A percentile compares a stretch with the other conserved stretches of the same genome.
These are phyloP conservation scores for Stachybotrys echinatus DNA, from an alignment of 2,329 filamentous ascomycete species.

Conservation along the genomic window DNA sequence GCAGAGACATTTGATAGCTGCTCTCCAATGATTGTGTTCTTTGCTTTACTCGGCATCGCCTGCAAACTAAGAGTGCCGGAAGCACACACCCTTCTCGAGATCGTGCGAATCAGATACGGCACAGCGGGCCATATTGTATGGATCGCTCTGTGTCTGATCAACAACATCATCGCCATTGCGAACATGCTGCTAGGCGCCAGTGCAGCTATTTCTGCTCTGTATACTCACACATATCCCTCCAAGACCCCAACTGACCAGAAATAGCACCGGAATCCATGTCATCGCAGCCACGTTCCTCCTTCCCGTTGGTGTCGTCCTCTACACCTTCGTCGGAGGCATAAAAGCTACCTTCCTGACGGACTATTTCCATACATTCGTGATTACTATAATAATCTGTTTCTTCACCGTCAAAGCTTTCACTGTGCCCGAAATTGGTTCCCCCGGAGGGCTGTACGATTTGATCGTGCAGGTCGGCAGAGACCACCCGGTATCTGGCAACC, in stretches of 20 bases:
- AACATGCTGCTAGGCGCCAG: constrained; percentile 44
- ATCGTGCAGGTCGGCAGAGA: constrained; percentile 36
- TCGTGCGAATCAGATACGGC: too few species aligned
- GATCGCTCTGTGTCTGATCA: constrained; percentile 46
- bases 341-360: constrained; percentile 41
- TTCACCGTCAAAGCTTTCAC: constrained; percentile 41
- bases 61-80: too few species aligned
- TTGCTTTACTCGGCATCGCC: constrained; percentile 42
- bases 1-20: constrained; percentile 22
- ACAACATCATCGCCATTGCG: constrained; percentile 47
- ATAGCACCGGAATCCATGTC: constrained; percentile 42
- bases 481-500: constrained; percentile 44
- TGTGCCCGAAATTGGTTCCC: constrained; percentile 39
- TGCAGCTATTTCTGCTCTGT: constrained; percentile 27
- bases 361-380: constrained; percentile 49
- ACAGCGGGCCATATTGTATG: constrained; percentile 42
- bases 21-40: constrained; percentile 51
- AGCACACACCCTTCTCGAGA: too few species aligned
- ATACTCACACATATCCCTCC: constrained; percentile 2
- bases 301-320: constrained; percentile 30
- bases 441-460: constrained; percentile 43
- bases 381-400: constrained; percentile 46
- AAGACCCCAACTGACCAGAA: constrained; percentile 2
- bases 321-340: constrained; percentile 33
- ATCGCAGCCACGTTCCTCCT: constrained; percentile 43